These are phyloP conservation scores for Rosa chinensis DNA, from an alignment of 306 rosid genomes.

Conservation along the genomic window DNA sequence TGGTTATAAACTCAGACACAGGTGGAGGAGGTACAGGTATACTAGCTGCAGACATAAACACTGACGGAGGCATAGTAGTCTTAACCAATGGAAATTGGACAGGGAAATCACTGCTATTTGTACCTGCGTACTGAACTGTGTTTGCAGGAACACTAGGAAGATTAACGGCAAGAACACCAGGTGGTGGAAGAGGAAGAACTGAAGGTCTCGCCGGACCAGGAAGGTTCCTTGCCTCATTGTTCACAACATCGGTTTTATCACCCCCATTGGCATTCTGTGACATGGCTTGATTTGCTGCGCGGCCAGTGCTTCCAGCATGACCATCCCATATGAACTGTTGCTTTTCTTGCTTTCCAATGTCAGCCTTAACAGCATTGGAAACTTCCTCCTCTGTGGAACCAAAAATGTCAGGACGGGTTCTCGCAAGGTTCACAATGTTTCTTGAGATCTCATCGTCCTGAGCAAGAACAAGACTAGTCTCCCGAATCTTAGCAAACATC, in stretches of 20 bases:
- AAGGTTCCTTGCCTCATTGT: slow-evolving; percentile 64
- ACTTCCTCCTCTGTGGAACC: slow-evolving; percentile 98
- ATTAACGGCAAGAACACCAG: slow-evolving; percentile 73
- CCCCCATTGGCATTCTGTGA: slow-evolving; percentile 65
- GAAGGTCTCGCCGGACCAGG: slow-evolving; percentile 84
- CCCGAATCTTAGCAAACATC: slow-evolving; percentile 97
- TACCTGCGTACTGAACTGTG: slow-evolving; percentile 59
- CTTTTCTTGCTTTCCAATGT: slow-evolving; percentile 86
- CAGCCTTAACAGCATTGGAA: slow-evolving; percentile 94
- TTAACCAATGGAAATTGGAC: slow-evolving; percentile 54
- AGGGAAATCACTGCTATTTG: slow-evolving; percentile 49
- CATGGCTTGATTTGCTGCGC: slow-evolving; percentile 87
- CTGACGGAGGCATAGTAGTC: slow-evolving; percentile 54
- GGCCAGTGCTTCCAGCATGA: slow-evolving; percentile 90
- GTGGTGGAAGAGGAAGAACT: slow-evolving; percentile 84
- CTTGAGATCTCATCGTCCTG: slow-evolving; percentile 88
- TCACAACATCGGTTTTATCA: slow-evolving; percentile 57
- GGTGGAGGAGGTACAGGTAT: slow-evolving; percentile 84
- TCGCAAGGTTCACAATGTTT: slow-evolving; percentile 86
- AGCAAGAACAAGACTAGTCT: slow-evolving; percentile 91
- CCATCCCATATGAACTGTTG: slow-evolving; percentile 99
- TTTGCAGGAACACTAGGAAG: slow-evolving; percentile 66
- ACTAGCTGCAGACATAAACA: slow-evolving; percentile 50
- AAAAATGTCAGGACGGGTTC: slow-evolving; percentile 93
- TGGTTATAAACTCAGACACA: slow-evolving; percentile 64